These are phyloP conservation scores for Cladosporium sp. DNA, from an alignment of 2,329 filamentous ascomycete species.

Conservation along the genomic window DNA sequence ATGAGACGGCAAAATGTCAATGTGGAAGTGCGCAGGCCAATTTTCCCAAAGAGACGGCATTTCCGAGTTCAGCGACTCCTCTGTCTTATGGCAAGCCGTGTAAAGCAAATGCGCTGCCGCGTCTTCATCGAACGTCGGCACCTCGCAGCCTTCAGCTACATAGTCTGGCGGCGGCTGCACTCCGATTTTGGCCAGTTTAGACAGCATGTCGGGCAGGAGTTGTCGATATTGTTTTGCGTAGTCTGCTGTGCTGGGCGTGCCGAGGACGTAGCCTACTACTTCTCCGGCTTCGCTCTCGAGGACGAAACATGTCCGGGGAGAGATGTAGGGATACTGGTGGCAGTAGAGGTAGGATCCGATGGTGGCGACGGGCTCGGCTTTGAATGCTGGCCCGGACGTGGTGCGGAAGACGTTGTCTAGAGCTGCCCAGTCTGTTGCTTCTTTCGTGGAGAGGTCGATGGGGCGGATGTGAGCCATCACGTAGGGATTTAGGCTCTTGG, in stretches of 20 bases:
- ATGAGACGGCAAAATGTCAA: slow-evolving; percentile 33
- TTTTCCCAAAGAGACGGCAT: slow-evolving; percentile 20
- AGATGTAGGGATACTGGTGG: slow-evolving; percentile 29
- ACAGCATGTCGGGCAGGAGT: slow-evolving; percentile 25
- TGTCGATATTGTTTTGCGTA: slow-evolving; percentile 29
- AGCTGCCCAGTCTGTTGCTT: background rate
- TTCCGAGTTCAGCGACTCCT: slow-evolving; percentile 17
- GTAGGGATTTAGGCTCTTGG: too few relatives aligned
- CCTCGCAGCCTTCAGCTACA: background rate
- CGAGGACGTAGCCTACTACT: slow-evolving; percentile 37
- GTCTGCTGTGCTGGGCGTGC: slow-evolving; percentile 25
- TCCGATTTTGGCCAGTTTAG: background rate
- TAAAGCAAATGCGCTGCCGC: slow-evolving; percentile 9
- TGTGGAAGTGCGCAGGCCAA: slow-evolving; percentile 37
- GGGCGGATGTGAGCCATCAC: background rate
- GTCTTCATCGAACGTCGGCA: background rate
- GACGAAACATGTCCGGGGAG: slow-evolving; percentile 32
- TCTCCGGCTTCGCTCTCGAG: slow-evolving; percentile 32
- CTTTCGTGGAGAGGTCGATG: background rate
- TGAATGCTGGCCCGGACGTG: slow-evolving; percentile 2
- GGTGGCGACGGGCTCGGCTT: slow-evolving; percentile 6
- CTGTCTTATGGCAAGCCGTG: slow-evolving; percentile 13
- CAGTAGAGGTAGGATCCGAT: slow-evolving; percentile 18
- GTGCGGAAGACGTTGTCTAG: slow-evolving; percentile 11
- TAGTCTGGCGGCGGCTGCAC: background rate